Conservation (phyloP, 257 asterid genomes). For the Voacanga thouarsii region DNA sequence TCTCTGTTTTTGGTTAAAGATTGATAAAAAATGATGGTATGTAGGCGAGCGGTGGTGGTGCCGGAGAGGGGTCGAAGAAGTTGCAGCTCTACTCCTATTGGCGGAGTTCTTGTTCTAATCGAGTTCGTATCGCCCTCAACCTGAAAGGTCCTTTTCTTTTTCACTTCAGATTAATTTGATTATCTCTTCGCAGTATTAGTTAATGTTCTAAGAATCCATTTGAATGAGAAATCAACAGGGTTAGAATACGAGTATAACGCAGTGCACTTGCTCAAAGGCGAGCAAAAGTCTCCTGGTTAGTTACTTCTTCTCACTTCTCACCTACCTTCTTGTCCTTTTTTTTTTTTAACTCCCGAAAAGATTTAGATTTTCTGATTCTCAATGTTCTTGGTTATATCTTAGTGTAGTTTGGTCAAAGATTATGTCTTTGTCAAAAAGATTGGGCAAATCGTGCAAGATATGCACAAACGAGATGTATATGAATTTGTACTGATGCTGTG, state of each 20-base stretch:
- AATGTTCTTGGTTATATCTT: background rate
- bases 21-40: background rate
- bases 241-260: slow-evolving; percentile 11
- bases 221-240: background rate
- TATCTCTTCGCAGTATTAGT: background rate
- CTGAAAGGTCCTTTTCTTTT: background rate
- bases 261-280: slow-evolving; percentile 5
- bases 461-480: too few species aligned
- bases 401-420: background rate
- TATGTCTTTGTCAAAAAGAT: background rate
- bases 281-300: slow-evolving; percentile 8
- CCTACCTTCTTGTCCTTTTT: background rate
- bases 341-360: background rate
- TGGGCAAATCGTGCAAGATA: background rate
- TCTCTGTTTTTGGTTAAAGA: background rate
- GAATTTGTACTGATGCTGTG: background rate
- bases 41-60: slow-evolving; percentile 10
- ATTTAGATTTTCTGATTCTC: background rate
- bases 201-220: background rate
- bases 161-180: background rate
- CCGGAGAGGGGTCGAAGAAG: slow-evolving; percentile 2
- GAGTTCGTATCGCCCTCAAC: slow-evolving; percentile 13
- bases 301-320: background rate
- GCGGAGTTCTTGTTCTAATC: slow-evolving; percentile 6
- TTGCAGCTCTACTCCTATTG: slow-evolving; percentile 8